A percentile compares a stretch with the other conserved stretches of the same genome.
Evolutionary conservation across 805 yeast genomes (phyloP).

Genomic region (Torulaspora maleeae): DNA sequence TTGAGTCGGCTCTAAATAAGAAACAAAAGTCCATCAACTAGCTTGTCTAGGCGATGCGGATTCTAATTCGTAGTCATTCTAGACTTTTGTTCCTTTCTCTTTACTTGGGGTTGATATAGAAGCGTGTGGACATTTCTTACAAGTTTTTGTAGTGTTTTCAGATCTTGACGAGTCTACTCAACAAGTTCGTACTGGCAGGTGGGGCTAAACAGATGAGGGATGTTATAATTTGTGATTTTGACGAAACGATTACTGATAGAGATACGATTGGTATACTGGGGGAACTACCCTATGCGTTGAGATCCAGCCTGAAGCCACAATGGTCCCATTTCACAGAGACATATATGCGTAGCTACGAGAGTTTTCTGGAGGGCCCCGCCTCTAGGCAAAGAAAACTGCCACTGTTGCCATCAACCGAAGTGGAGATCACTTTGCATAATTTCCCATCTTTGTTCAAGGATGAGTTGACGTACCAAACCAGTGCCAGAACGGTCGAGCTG

Average conservation of each 20-base stretch:
- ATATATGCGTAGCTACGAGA: constrained; percentile 21
- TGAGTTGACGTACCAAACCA: constrained; percentile 20
- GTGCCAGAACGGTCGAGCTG: constrained; percentile 22
- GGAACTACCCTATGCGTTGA: constrained; percentile 21
- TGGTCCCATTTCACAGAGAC: constrained; percentile 28
- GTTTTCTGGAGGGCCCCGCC: constrained; percentile 5
- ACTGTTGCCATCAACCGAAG: constrained; percentile 4
- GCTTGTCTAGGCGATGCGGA: too few relatives aligned
- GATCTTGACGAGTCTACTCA: not conserved
- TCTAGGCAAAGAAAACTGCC: constrained; percentile 14
- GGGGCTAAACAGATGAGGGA: constrained; percentile 7
- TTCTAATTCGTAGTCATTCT: too few relatives aligned
- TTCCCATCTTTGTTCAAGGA: constrained; percentile 12
- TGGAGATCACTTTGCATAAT: constrained; percentile 12
- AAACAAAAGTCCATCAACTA: not conserved
- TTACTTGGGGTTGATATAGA: constrained; percentile 33
- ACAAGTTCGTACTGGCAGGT: not conserved
- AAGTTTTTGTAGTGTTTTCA: not conserved
- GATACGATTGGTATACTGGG: constrained; percentile 30
- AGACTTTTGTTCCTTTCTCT: constrained; percentile 2
- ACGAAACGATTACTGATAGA: constrained; percentile 31
- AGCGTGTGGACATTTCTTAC: constrained; percentile 28
- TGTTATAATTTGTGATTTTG: constrained; percentile 31
- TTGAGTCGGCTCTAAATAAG: constrained; percentile 24
- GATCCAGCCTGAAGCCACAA: constrained; percentile 17